Base-by-base conservation (phyloP, 352 stramenopile species). In the Phytophthora pseudosyringae region DNA sequence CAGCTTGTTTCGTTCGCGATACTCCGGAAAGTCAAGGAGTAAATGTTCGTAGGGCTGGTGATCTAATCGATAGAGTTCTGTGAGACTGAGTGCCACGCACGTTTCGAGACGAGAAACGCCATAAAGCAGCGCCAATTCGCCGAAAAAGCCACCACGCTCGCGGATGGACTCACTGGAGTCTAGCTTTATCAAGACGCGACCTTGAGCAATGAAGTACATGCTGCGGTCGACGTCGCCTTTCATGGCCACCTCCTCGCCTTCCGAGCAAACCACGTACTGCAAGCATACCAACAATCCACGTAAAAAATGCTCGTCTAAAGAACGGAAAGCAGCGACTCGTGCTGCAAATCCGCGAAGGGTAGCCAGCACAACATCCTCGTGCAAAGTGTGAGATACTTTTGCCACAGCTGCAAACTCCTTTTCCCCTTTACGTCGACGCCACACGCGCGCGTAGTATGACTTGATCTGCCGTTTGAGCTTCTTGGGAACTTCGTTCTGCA, bases 131-230 rank as follows among this genome's bases (percentile, higher is more conserved):
- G 78, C 66, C 10, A 87, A 59, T 52, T 89, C 82, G 13, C 82
- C 82, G 60, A 91, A 91, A 52, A 77, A 88, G 7, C 83, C 82
- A 5, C 82, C 82, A 9, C 73, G 76, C 28, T 90, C 82, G 26
- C 86, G 85, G 4, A 80, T 78, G 3, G 64, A 54, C 33, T 93
- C 83, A 8, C 48, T 75, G 11, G 71, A 74, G 33, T 81, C 74
- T 1, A 87, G 66, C 32, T 88, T 90, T 26, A 92, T 68, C 33
- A 94, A 66, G 10, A 94, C 60, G 2, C 82, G 81, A 0, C 86
- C 86, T 5, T 78, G 49, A 3, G 81, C 72, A 35, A 94, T 91
- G 44, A 94, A 92, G 59, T 94, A 94, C 86, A 94, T 93, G 53
- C 69, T 86, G 16, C 78, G 77, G 29, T 93, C 84, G 13, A 93